Conservation (phyloP, 345 rosid genomes). For the Microthlaspi erraticum region DNA sequence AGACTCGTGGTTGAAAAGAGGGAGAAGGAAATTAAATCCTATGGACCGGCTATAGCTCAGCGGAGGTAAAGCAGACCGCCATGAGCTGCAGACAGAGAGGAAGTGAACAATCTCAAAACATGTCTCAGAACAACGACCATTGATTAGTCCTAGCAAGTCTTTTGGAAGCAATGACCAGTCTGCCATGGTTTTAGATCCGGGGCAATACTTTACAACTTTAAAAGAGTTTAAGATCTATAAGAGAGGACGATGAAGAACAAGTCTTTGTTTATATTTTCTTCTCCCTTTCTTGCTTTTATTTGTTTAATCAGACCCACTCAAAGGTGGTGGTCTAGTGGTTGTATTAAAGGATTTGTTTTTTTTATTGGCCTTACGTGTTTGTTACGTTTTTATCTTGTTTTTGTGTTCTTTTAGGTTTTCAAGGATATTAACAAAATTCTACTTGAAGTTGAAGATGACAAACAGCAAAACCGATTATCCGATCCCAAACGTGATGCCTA, state of each 20-base stretch:
- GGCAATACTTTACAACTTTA: neutral
- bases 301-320: neutral
- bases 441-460: no score
- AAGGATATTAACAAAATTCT: no score
- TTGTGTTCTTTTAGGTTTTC: no score
- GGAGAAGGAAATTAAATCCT: neutral
- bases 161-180: conserved; percentile 10
- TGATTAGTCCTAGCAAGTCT: conserved; percentile 11
- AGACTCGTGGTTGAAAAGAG: no score
- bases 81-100: conserved; percentile 16
- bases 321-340: no score
- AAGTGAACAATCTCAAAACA: conserved; percentile 28
- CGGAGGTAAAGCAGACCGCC: neutral
- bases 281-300: neutral
- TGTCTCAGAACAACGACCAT: neutral
- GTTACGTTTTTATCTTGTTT: no score
- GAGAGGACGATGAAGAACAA: neutral
- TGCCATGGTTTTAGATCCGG: neutral
- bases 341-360: no score
- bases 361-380: no score
- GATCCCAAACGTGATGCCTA: no score
- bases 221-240: neutral
- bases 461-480: no score
- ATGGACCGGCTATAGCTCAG: neutral
- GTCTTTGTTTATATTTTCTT: conserved; percentile 23